Percentiles rank a stretch among this genome's conserved stretches.
These are phyloP conservation scores for Ogataea neopini DNA, from an alignment of 805 yeast species.

Conservation along the genomic window DNA sequence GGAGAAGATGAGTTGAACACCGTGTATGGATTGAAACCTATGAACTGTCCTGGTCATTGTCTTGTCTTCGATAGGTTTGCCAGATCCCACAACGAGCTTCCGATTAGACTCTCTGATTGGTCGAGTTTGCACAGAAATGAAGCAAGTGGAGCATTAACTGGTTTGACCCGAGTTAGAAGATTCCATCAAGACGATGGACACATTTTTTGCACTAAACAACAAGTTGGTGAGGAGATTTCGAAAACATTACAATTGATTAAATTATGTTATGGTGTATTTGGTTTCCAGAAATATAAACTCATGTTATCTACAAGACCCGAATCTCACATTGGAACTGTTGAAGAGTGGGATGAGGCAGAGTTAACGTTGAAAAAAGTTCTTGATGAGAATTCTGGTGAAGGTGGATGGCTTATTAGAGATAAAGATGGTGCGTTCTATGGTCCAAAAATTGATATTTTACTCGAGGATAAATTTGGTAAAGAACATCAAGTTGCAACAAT, in stretches of 20 bases:
- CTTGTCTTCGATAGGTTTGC: conserved; percentile 72
- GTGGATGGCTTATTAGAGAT: conserved; percentile 67
- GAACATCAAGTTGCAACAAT: conserved; percentile 94
- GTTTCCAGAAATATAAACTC: conserved; percentile 57
- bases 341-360: conserved; percentile 87
- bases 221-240: conserved; percentile 71
- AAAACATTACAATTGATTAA: conserved; percentile 73
- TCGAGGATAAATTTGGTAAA: conserved; percentile 77
- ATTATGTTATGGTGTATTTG: conserved; percentile 71
- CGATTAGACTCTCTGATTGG: conserved; percentile 83
- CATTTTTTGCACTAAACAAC: conserved; percentile 81
- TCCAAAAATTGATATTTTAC: conserved; percentile 87
- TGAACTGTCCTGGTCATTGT: conserved; percentile 75
- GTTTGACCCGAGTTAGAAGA: conserved; percentile 88
- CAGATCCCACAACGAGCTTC: conserved; percentile 82
- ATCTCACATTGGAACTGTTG: conserved; percentile 70
- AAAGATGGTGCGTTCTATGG: conserved; percentile 99
- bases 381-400: conserved; percentile 46
- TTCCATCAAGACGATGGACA: conserved; percentile 99
- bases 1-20: conserved; percentile 40
- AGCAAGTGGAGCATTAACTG: conserved; percentile 90
- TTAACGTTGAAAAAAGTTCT: conserved; percentile 59
- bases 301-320: conserved; percentile 87
- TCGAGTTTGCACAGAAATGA: conserved; percentile 93
- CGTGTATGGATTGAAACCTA: conserved; percentile 83